These are phyloP conservation scores for Backusella tarrabulga DNA, from an alignment of 192 early-diverging fungal genomes.

Conservation along the genomic window DNA sequence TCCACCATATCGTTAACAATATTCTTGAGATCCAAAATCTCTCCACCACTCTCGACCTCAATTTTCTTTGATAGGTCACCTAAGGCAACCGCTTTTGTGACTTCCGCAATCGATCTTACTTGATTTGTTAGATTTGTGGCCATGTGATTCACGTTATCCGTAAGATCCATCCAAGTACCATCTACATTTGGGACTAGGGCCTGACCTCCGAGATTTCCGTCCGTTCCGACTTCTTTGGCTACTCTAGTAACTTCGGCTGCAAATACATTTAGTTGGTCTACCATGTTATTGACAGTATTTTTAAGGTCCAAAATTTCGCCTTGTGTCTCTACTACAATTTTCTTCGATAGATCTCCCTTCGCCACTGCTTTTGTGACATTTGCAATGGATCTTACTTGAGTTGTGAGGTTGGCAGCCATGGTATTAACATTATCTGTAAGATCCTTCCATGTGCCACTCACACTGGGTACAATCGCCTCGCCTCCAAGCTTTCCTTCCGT, in stretches of 20 bases:
- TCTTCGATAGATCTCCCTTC: conserved; percentile 54
- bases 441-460: conserved; percentile 53
- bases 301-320: conserved; percentile 76
- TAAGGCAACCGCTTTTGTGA: conserved; percentile 57
- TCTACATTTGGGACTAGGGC: conserved; percentile 55
- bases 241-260: conserved; percentile 70
- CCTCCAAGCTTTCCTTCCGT: conserved; percentile 49
- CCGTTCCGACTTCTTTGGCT: conserved; percentile 69
- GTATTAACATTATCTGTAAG: conserved; percentile 60
- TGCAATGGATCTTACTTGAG: conserved; percentile 61
- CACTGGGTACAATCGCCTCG: conserved; percentile 49
- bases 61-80: conserved; percentile 65
- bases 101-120: conserved; percentile 58
- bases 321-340: conserved; percentile 58
- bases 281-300: conserved; percentile 71
- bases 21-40: conserved; percentile 64
- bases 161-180: conserved; percentile 65
- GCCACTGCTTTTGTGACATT: conserved; percentile 59
- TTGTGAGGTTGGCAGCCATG: conserved; percentile 58
- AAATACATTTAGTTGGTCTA: conserved; percentile 56
- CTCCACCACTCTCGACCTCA: conserved; percentile 59
- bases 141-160: conserved; percentile 61
- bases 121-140: conserved; percentile 56
- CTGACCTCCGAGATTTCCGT: conserved; percentile 64
- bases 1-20: conserved; percentile 73